Evolutionary conservation across 345 rosid species (phyloP), one percentile per base, ranked within the genome.

Genomic region (Rhizophora mangle): DNA sequence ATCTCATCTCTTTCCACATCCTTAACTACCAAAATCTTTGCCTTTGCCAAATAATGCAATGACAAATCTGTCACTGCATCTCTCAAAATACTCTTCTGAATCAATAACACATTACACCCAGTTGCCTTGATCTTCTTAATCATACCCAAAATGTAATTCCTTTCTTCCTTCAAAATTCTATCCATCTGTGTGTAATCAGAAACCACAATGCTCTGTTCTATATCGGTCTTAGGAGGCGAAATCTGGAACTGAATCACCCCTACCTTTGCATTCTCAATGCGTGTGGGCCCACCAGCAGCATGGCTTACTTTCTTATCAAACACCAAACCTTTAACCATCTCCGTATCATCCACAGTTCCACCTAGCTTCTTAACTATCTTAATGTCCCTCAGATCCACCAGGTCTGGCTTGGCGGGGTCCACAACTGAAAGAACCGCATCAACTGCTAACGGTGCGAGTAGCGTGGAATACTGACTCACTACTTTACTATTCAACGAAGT

Each of bases 211-310:
- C 97, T 90, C 82, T 95, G 98, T 82, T 95, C 99, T 19, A 92
- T 95, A 57, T 95, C 99, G 4, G 98, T 92, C 83, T 92, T 95
- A 0, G 98, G 99, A 0, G 99, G 97, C 0, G 97, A 90, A 80
- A 95, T 95, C 84, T 95, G 99, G 75, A 95, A 95, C 84, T 95
- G 99, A 73, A 95, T 95, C 75, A 92, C 98, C 6, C 90, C 99
- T 34, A 95, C 87, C 87, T 90, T 95, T 0, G 99, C 99, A 46
- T 95, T 90, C 67, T 95, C 98, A 59, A 90, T 76, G 3, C 97
- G 76, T 0, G 97, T 92, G 0, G 86, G 94, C 1, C 99, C 98
- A 2, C 98, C 97, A 6, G 97, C 87, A 0, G 98, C 94, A 65
- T 88, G 98, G 26, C 99, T 95, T 67, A 79, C 99, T 67, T 95